Evolutionary conservation across 2,329 filamentous ascomycete genomes (phyloP), one percentile per base, ranked within the genome.

Genomic region (Paecilomyces fulvus): DNA sequence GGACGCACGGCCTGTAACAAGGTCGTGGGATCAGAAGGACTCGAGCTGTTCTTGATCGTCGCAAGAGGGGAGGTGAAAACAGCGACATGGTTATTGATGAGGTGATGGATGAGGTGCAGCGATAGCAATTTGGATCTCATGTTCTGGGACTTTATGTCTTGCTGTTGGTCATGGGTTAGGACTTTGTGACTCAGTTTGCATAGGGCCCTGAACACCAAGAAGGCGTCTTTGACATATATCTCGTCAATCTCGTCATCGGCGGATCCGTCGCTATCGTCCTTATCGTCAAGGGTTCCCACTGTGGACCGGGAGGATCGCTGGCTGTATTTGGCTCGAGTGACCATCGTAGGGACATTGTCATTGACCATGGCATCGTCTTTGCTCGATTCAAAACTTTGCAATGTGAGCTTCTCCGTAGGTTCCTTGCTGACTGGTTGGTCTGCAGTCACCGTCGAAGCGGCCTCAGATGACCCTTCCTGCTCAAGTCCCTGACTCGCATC

Each of bases 51-150:
- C 67, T 86, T 89, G 67, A 99, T 97, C 46, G 90, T 95, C 71
- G 92, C 92, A 59, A 92, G 79, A 0, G 92, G 92, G 51, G 92
- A 96, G 46, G 88, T 90, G 73, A 99, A 97, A 60, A 96, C 88
- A 58, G 83, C 75, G 61, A 92, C 89, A 74, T 97, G 90, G 75
- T 96, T 97, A 78, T 95, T 95, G 51, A 99, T 83, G 56, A 96
- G 85, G 46, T 90, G 95, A 69, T 96, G 92, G 61, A 99, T 94
- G 59, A 97, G 86, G 71, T 99, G 92, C 56, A 99, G 82, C 14
- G 94, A 96, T 60, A 99, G 84, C 53, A 99, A 80, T 74, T 99
- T 99, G 2, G 92, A 96, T 59, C 94, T 87, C 92, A 99, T 99
- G 37, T 92, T 90, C 68, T 96, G 92, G 17, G 92, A 92, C 56